Conservation (phyloP, 2,329 filamentous ascomycete genomes). For the Ceratocystis ficicola region DNA sequence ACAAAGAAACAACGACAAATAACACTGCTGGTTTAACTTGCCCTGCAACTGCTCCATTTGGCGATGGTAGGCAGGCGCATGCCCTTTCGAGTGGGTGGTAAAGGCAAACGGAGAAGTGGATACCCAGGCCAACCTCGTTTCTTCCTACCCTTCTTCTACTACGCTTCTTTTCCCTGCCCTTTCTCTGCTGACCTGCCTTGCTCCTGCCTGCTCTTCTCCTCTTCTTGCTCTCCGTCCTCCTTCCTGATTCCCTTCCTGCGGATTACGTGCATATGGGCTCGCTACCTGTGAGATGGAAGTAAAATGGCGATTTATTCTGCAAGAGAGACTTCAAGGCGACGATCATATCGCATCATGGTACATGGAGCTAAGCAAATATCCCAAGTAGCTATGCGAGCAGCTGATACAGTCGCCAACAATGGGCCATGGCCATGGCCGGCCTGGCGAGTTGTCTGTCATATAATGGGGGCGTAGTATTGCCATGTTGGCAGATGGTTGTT, state of each 20-base stretch:
- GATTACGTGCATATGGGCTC: not conserved
- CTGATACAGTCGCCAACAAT: not conserved
- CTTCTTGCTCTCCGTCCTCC: not conserved
- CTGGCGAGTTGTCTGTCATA: not conserved
- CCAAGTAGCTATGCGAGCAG: not conserved
- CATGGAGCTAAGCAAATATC: not conserved
- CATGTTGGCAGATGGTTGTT: not conserved
- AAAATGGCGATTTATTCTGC: not conserved
- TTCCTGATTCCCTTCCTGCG: not conserved
- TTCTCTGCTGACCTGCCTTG: not conserved
- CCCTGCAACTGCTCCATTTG: not conserved
- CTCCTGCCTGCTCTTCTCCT: not conserved
- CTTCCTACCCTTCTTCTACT: too few species aligned
- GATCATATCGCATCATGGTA: not conserved
- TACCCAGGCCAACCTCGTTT: not conserved
- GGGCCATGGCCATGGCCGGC: not conserved
- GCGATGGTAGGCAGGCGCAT: not conserved
- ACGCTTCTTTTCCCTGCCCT: too few species aligned
- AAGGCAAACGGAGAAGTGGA: not conserved
- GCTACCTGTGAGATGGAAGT: not conserved
- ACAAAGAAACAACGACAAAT: not conserved
- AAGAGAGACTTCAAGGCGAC: not conserved
- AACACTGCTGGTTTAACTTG: not conserved
- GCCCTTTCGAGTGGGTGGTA: not conserved
- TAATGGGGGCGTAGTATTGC: not conserved